Base-by-base conservation (phyloP, 1,139 yeast genomes). In the Hyphopichia khmerensis region DNA sequence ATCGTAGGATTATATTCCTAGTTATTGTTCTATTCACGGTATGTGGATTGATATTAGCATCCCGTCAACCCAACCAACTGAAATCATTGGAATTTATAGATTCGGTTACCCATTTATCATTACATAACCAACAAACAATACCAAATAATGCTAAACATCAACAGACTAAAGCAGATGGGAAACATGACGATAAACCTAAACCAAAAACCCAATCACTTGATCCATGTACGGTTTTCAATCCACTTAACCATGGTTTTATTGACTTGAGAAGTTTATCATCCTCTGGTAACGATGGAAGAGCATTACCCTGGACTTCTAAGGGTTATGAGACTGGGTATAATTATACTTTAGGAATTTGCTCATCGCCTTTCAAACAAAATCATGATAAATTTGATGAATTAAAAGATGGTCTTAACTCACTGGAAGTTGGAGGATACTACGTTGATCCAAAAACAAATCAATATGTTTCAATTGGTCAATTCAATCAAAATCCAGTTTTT, bases 261-360 rank as follows among this genome's bases (percentile, higher is more conserved):
- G 85, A 82, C 52, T 60, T 82, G 33, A 59, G 81, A 16, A 77
- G 76, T 6, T 59, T 82, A 30, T 75, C 84, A 1, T 59, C 79
- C 2, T 33, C 60, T 1, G 68, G 69, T 1, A 60, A 64, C 40
- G 79, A 75, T 19, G 77, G 75, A 1, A 65, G 62, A 41, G 62
- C 75, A 0, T 61, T 72, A 36, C 76, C 82, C 6, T 88, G 93
- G 89, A 64, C 72, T 36, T 81, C 91, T 3, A 75, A 75, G 46
- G 95, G 95, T 0, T 77, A 75, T 56, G 95, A 86, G 51, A 79
- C 79, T 51, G 84, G 84, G 16, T 73, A 72, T 42, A 90, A 90
- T 61, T 90, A 83, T 64, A 86, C 96, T 1, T 53, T 90, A 35
- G 93, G 95, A 9, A 72, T 90, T 3, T 90, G 97, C 56, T 79